Conservation (phyloP, 179 eudicot species). For the Carnegiea gigantea region DNA sequence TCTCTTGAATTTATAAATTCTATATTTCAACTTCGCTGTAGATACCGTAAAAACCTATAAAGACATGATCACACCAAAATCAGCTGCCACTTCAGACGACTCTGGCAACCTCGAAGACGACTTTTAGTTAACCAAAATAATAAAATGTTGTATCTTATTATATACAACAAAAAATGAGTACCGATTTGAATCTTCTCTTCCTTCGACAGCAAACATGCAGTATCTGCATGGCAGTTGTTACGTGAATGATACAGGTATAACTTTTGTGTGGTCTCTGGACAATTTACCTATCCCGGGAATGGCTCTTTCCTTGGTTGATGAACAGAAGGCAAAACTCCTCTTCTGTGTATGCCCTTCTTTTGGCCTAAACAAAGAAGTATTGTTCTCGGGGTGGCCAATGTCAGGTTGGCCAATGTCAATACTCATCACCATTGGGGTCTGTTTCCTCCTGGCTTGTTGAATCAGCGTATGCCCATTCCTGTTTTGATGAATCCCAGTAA, state of each 20-base stretch:
- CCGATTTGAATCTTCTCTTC: not conserved
- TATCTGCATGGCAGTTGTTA: not conserved
- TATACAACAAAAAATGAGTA: not conserved
- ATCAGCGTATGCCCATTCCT: not conserved
- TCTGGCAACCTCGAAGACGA: not conserved
- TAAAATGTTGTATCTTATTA: not conserved
- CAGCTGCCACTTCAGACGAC: not conserved
- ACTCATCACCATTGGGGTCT: not conserved
- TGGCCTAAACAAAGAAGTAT: not conserved
- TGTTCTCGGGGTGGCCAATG: not conserved
- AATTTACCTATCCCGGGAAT: slow-evolving; percentile 19
- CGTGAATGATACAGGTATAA: not conserved
- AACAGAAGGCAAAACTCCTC: slow-evolving; percentile 28
- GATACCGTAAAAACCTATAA: not conserved
- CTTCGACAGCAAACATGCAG: not conserved
- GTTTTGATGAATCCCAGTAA: not conserved
- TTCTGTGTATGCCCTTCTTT: slow-evolving; percentile 16
- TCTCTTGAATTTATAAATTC: not conserved
- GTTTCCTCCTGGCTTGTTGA: slow-evolving; percentile 46
- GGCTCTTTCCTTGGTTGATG: not conserved
- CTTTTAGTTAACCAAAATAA: not conserved
- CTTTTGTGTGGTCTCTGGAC: not conserved
- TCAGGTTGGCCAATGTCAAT: not conserved
- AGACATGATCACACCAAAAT: not conserved
- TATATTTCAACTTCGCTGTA: not conserved